phyloP scores from a whole-genome alignment of 1,139 yeast species.

The Kurtzmaniella quercitrusa region DNA sequence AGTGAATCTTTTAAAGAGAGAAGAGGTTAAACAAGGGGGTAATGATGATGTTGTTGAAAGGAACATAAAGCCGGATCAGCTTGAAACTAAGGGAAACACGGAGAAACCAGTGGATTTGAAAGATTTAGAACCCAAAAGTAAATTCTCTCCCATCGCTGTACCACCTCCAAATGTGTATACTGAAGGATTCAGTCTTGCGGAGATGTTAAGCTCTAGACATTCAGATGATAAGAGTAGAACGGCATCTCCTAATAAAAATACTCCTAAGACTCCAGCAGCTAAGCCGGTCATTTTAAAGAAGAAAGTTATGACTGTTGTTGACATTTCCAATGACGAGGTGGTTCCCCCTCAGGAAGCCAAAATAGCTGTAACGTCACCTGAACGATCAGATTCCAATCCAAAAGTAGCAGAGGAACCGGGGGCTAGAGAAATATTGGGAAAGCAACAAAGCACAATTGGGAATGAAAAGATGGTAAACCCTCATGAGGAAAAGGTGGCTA shows the following conservation, averaged over 20 bases:
- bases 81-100: conserved; percentile 1
- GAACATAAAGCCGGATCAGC: conserved; percentile 11
- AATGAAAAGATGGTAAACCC: no score
- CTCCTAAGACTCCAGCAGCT: conserved; percentile 23
- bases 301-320: conserved; percentile 13
- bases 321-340: background rate
- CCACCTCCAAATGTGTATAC: conserved; percentile 11
- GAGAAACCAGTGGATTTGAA: conserved; percentile 1
- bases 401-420: no score
- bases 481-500: no score
- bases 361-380: background rate
- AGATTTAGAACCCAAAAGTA: conserved; percentile 2
- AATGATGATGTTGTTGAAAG: conserved; percentile 10
- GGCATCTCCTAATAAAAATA: conserved; percentile 16
- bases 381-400: no score
- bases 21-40: conserved; percentile 6
- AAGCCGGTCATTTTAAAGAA: conserved; percentile 42
- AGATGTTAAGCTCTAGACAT: conserved; percentile 26
- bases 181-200: conserved; percentile 34
- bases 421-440: no score
- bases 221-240: conserved; percentile 17
- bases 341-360: background rate
- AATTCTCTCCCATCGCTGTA: conserved; percentile 13
- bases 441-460: no score
- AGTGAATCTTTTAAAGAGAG: conserved; percentile 12